phyloP scores from a whole-genome alignment of 768 basidiomycete genomes.

The Holtermannia corniformis region DNA sequence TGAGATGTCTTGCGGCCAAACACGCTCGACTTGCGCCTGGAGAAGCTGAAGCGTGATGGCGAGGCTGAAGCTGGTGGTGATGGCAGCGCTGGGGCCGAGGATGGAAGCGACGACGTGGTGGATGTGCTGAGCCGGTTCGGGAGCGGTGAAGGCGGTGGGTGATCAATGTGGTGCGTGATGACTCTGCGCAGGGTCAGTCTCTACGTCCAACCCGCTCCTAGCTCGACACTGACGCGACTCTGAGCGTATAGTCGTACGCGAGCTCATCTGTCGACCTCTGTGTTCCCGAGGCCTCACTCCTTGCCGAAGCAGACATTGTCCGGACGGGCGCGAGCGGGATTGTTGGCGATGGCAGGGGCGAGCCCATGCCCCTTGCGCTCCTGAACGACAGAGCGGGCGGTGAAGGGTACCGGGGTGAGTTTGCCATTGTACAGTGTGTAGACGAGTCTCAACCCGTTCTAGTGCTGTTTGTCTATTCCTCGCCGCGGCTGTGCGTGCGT shows the following conservation, averaged over 20 bases:
- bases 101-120: not conserved
- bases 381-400: not conserved
- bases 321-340: not conserved
- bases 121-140: not conserved
- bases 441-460: too few species aligned
- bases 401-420: not conserved
- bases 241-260: slow-evolving; percentile 31
- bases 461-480: too few species aligned
- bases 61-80: slow-evolving; percentile 9
- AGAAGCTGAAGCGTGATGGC: slow-evolving; percentile 2
- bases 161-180: slow-evolving; percentile 18
- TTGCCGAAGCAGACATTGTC: not conserved
- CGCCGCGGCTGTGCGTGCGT: too few species aligned
- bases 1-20: slow-evolving; percentile 9
- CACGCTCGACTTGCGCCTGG: not conserved
- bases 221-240: slow-evolving; percentile 31
- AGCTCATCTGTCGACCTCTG: slow-evolving; percentile 10
- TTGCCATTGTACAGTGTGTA: too few species aligned
- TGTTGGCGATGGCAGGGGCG: not conserved
- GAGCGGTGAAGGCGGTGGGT: slow-evolving; percentile 14
- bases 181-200: slow-evolving; percentile 4
- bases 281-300: not conserved
- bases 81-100: not conserved
- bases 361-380: too few species aligned
- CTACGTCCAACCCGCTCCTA: not conserved